phyloP scores from a whole-genome alignment of 1,284 basidiomycete genomes.

The Malassezia vespertilionis region DNA sequence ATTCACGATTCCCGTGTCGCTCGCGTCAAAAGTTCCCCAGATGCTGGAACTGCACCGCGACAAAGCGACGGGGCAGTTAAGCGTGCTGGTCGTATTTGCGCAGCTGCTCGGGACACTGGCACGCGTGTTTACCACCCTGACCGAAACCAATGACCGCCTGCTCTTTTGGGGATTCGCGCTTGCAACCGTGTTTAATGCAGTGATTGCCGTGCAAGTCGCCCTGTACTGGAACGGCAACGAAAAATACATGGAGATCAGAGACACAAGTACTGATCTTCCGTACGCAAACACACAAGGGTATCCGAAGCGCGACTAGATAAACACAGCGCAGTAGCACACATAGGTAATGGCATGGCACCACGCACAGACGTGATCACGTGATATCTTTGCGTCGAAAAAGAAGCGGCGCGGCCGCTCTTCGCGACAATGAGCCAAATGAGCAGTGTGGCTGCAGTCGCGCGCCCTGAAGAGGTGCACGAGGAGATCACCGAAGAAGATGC shows the following conservation, averaged over 20 bases:
- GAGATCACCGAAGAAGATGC: constrained; percentile 5
- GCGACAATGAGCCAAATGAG: constrained; percentile 15
- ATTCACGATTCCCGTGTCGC: constrained; percentile 40
- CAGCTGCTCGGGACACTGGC: constrained; percentile 43
- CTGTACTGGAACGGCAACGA: constrained; percentile 38
- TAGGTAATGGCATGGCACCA: constrained; percentile 54
- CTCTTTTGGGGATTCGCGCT: constrained; percentile 43
- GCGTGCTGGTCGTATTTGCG: constrained; percentile 43
- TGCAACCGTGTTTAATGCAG: constrained; percentile 43
- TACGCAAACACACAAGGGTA: no score
- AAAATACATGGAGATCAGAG: no score
- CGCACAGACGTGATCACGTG: constrained; percentile 63
- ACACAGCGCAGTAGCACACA: constrained; percentile 16
- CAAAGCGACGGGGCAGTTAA: constrained; percentile 41
- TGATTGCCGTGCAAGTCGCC: constrained; percentile 39
- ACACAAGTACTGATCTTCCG: no score
- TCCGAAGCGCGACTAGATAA: constrained; percentile 11
- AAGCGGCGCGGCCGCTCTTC: not conserved
- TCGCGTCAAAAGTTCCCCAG: constrained; percentile 44
- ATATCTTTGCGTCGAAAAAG: not conserved
- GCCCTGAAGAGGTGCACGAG: constrained; percentile 5
- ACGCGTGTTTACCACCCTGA: constrained; percentile 43
- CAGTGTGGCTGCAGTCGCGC: constrained; percentile 14
- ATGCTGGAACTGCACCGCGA: constrained; percentile 40
- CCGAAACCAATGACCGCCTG: constrained; percentile 44